Percentiles rank a stretch among this genome's conserved stretches.
Evolutionary conservation across 805 yeast genomes (phyloP).

Genomic region (Schwanniomyces sp.): DNA sequence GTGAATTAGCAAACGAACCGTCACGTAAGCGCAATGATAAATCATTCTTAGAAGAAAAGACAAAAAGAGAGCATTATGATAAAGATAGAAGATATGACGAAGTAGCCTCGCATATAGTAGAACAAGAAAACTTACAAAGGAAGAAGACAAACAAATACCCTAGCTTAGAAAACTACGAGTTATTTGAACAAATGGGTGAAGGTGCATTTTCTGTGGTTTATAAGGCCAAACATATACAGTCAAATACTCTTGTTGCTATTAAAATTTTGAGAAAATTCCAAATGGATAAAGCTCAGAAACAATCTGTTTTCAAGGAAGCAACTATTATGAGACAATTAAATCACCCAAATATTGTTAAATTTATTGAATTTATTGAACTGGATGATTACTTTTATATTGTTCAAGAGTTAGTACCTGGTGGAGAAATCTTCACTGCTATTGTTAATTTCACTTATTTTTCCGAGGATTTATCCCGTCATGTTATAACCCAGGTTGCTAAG

Average conservation of each 20-base stretch:
- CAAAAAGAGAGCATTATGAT: conserved; percentile 1
- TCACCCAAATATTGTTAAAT: conserved; percentile 63
- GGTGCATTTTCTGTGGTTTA: conserved; percentile 82
- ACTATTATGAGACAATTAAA: conserved; percentile 66
- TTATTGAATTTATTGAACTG: conserved; percentile 66
- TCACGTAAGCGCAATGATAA: background rate
- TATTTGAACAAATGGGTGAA: conserved; percentile 63
- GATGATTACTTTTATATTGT: conserved; percentile 62
- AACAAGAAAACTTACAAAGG: conserved; percentile 29
- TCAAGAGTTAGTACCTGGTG: conserved; percentile 74
- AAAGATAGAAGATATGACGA: conserved; percentile 14
- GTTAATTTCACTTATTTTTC: conserved; percentile 66
- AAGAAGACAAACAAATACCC: conserved; percentile 29
- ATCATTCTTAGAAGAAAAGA: background rate
- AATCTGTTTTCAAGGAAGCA: conserved; percentile 78
- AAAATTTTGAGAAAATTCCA: conserved; percentile 68
- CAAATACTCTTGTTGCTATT: conserved; percentile 48
- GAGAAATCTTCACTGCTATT: conserved; percentile 71
- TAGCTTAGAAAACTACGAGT: conserved; percentile 40
- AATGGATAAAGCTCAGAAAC: conserved; percentile 59
- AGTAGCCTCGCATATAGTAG: conserved; percentile 35
- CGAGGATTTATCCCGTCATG: conserved; percentile 64
- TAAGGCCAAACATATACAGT: conserved; percentile 47
- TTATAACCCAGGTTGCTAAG: conserved; percentile 60
- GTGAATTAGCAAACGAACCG: background rate